phyloP scores from a whole-genome alignment of 1,139 yeast species.

The Yamadazyma atmosphaerica region DNA sequence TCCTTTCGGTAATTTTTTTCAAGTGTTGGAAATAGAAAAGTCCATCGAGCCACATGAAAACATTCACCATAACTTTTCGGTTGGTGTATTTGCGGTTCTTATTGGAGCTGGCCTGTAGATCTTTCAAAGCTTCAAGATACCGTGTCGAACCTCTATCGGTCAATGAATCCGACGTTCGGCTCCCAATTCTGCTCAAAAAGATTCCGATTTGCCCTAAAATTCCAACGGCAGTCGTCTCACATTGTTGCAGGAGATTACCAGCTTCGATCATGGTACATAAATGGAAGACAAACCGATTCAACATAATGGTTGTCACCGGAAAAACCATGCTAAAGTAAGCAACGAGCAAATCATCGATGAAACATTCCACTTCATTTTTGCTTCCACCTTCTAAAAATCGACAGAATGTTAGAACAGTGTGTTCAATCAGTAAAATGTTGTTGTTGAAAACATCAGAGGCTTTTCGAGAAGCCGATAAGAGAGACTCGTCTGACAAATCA shows the following conservation, averaged over 20 bases:
- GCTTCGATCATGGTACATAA: background rate
- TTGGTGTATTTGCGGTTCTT: too few species aligned
- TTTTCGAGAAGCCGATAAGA: too few species aligned
- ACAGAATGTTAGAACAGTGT: constrained; percentile 1
- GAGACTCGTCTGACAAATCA: too few species aligned
- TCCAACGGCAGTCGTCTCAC: background rate
- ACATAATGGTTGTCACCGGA: constrained; percentile 1
- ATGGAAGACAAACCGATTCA: constrained; percentile 1
- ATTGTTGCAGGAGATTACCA: background rate
- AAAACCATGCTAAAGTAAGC: background rate
- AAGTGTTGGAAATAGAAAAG: too few species aligned
- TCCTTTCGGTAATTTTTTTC: too few species aligned
- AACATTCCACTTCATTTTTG: constrained; percentile 6
- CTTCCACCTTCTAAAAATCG: constrained; percentile 4
- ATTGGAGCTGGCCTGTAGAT: too few species aligned
- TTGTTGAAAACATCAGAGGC: too few species aligned
- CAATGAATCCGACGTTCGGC: too few species aligned
- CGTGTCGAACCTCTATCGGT: too few species aligned
- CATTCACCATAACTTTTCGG: too few species aligned
- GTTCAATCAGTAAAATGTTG: background rate
- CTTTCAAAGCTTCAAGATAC: too few species aligned
- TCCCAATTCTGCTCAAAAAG: background rate
- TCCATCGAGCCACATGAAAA: too few species aligned
- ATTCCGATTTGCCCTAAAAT: background rate
- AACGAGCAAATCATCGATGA: constrained; percentile 2